Evolutionary conservation across 306 rosid species (phyloP), one percentile per base, ranked within the genome.

Genomic region (Carpinus viminea): DNA sequence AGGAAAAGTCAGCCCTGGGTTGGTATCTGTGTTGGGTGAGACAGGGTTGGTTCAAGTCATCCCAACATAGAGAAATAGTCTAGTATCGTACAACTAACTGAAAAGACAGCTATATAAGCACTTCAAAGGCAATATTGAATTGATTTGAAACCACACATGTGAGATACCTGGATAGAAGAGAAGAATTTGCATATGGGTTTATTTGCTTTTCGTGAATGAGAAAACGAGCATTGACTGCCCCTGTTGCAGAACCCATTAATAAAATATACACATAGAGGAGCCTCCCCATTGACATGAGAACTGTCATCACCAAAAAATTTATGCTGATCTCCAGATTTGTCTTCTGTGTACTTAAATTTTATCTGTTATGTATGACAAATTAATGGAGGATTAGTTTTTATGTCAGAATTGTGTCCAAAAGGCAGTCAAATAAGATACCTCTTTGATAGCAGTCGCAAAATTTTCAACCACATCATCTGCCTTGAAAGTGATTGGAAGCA

Each of bases 101-200:
- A 61, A 28, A 61, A 5, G 28, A 28, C 26, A 28, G 18, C 71
- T n/a, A 38, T 36, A 31, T 36, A 66, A 38, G 41, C n/a, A 18
- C 71, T 66, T 18, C 51, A 38, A 60, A 59, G 53, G 28, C 26
- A 12, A 51, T 48, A 48, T 38, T 26, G 15, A 75, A 56, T 41
- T 20, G 38, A 70, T 11, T 9, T 13, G 45, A 56, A 48, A 48
- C 45, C 10, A 41, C 48, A 73, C 46, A 13, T 12, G 76, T 77
- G 50, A 64, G 18, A 21, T 86, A 93, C 98, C 98, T 93, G 89
- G 77, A 86, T 88, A 47, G 97, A 80, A 64, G 65, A 85, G 86
- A 90, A 89, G 85, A 79, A 93, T 79, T 84, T 91, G 93, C 98
- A 93, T 60, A 78, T 74, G 47, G 93, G 86, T 80, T 77, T 88